Base-by-base conservation (phyloP, 2,329 filamentous ascomycete genomes). In the Monosporascus sp. region DNA sequence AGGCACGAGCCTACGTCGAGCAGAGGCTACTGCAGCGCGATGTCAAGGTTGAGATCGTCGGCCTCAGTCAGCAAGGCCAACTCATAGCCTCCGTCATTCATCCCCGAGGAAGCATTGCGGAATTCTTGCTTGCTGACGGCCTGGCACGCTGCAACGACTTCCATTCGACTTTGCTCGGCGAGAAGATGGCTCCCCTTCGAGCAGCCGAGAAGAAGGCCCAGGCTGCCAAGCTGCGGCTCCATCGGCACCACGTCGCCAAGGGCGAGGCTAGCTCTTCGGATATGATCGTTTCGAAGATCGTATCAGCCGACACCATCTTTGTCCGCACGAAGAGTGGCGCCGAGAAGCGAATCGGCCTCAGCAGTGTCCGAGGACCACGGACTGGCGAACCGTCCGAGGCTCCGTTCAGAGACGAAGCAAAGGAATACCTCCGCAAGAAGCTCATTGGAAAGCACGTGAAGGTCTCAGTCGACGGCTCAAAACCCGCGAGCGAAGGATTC, bases 371-470 rank as follows among this genome's bases (percentile, higher is more conserved):
- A 57, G 93, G 94, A 53, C 94, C 94, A n/a, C 92, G 96, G 67
- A 83, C 88, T 3, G 87, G 85, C 48, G 93, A 97, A 69, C 83
- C 90, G 20, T 87, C 90, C 53, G 93, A 97, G 72, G 82, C 90
- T 41, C 91, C 91, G 0, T 99, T 93, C 77, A 83, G 85, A 61
- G 88, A 94, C 14, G 93, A 97, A 68, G 93, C 94, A 34, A 99
- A 99, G 77, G 94, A 99, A 69, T 97, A 93, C 68, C 72, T 97
- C 59, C 86, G 94, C 52, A 96, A 96, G 79, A 91, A 87, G 71
- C 73, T 97, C 34, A 99, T 99, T 66, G 94, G 92, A 56, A 99
- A 99, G 78, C 90, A 96, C 61, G 91, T 97, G 60, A 90, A 88
- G 70, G 84, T 97, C 53, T 87, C 83, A 51, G 85, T 96, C 55